These are phyloP conservation scores for Paraphoma chrysanthemicola DNA, from an alignment of 2,329 filamentous ascomycete genomes.

Conservation along the genomic window DNA sequence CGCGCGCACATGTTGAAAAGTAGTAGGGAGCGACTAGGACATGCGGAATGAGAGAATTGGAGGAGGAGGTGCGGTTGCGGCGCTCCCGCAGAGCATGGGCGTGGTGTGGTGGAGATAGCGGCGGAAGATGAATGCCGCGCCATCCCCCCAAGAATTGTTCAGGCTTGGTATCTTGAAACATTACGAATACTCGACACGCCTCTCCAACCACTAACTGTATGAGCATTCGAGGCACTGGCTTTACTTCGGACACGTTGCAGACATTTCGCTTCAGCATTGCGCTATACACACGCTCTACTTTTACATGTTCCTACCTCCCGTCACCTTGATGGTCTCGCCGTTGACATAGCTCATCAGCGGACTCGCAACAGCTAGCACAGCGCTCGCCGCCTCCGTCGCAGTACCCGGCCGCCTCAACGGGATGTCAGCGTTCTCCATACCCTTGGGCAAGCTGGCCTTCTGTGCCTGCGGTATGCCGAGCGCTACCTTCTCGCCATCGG, in stretches of 20 bases:
- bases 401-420: constrained; percentile 78
- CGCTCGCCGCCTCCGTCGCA: constrained; percentile 79
- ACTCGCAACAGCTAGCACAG: constrained; percentile 79
- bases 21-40: constrained; percentile 21
- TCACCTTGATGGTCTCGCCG: constrained; percentile 87
- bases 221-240: background rate
- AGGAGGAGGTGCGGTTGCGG: background rate
- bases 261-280: background rate
- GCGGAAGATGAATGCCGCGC: constrained; percentile 16
- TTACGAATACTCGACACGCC: constrained; percentile 1
- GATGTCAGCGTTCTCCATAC: constrained; percentile 68
- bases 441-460: constrained; percentile 36
- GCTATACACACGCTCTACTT: background rate
- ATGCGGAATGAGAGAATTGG: constrained; percentile 9
- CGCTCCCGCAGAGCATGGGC: background rate
- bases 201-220: constrained; percentile 7
- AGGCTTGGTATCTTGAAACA: constrained; percentile 25
- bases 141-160: constrained; percentile 8
- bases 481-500: constrained; percentile 67
- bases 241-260: background rate
- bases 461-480: constrained; percentile 54
- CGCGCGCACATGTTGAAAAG: constrained; percentile 35
- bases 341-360: constrained; percentile 85
- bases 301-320: constrained; percentile 73
- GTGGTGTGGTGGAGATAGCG: constrained; percentile 22